Conservation (phyloP, 805 yeast genomes). For the Spathaspora passalidarum region DNA sequence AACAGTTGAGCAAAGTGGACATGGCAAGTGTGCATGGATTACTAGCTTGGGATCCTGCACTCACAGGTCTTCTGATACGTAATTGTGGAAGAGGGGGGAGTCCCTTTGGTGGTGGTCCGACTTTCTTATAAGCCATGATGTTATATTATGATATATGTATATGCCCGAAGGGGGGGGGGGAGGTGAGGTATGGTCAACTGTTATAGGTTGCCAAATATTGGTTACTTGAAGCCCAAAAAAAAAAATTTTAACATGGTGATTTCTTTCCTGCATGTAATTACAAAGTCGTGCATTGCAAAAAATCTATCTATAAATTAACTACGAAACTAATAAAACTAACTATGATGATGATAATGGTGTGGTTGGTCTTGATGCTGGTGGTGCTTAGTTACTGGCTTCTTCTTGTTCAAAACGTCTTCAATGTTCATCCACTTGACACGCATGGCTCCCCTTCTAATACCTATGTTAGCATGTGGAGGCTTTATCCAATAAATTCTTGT, state of each 20-base stretch:
- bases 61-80: slow-evolving; percentile 62
- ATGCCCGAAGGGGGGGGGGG: too few species aligned
- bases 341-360: background rate
- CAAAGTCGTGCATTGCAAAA: background rate
- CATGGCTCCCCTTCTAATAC: slow-evolving; percentile 1
- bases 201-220: background rate
- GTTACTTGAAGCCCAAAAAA: background rate
- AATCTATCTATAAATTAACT: background rate
- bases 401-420: background rate
- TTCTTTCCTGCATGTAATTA: too few species aligned
- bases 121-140: slow-evolving; percentile 44
- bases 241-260: background rate
- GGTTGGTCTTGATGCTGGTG: background rate
- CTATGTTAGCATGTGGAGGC: background rate
- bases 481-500: slow-evolving; percentile 33
- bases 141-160: slow-evolving; percentile 3
- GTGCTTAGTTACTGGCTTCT: background rate
- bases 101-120: slow-evolving; percentile 37
- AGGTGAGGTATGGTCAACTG: background rate
- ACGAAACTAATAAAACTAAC: background rate
- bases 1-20: slow-evolving; percentile 85
- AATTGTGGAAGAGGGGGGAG: slow-evolving; percentile 74
- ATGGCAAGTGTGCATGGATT: slow-evolving; percentile 77
- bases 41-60: slow-evolving; percentile 44
- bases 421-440: background rate